phyloP scores from a whole-genome alignment of 495 filamentous ascomycete species.

The Hypomontagnella submonticulosa region DNA sequence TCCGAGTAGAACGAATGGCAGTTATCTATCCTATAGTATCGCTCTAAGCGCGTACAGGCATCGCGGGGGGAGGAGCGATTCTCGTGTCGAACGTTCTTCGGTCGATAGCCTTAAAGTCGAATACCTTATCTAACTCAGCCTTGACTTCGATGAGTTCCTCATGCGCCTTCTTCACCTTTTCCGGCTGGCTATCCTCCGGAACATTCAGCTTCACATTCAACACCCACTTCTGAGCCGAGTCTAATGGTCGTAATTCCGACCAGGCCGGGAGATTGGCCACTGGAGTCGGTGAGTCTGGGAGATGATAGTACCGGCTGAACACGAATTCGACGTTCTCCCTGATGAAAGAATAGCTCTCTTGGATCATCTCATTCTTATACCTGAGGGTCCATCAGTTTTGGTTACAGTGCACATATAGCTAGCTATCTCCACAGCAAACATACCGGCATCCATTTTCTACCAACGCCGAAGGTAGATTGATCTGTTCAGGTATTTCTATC shows the following conservation, averaged over 20 bases:
- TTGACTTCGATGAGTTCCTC: constrained; percentile 49
- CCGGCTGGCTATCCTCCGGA: constrained; percentile 52
- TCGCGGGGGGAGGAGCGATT: constrained; percentile 36
- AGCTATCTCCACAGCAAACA: not conserved
- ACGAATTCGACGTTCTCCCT: constrained; percentile 54
- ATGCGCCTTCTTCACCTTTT: constrained; percentile 54
- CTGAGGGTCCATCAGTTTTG: constrained; percentile 33
- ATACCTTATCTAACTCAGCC: constrained; percentile 53
- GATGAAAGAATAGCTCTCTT: constrained; percentile 58
- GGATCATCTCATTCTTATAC: constrained; percentile 51
- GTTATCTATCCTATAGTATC: not conserved
- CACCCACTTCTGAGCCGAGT: constrained; percentile 52
- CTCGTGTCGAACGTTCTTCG: constrained; percentile 55
- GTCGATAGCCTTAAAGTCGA: constrained; percentile 57
- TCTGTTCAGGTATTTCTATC: constrained; percentile 50
- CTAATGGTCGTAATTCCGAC: constrained; percentile 42
- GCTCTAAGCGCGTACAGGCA: constrained; percentile 29
- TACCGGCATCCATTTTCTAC: constrained; percentile 46
- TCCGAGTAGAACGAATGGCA: too few species aligned
- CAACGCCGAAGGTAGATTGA: constrained; percentile 41
- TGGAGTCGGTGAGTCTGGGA: constrained; percentile 35
- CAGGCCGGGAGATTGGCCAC: constrained; percentile 32
- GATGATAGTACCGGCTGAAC: constrained; percentile 49
- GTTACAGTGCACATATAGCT: not conserved
- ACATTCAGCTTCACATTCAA: constrained; percentile 55